These are phyloP conservation scores for Arctium minus DNA, from an alignment of 129 eudicot species.

Conservation along the genomic window DNA sequence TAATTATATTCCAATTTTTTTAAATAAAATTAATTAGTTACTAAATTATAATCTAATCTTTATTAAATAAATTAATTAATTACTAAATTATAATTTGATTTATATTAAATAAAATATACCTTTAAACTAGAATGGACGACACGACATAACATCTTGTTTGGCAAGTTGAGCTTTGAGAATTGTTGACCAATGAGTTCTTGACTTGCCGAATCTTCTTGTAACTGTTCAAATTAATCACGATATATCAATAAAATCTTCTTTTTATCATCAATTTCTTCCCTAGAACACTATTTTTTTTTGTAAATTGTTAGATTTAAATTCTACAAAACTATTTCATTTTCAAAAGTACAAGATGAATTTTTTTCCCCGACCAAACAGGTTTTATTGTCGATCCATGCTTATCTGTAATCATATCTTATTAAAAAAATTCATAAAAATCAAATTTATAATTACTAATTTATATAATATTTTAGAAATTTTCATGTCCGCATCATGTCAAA, in stretches of 20 bases:
- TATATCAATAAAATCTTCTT: too few species aligned
- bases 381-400: too few species aligned
- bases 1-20: too few species aligned
- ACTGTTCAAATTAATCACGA: neutral
- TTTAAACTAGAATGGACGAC: slow-evolving; percentile 39
- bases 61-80: neutral
- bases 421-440: too few species aligned
- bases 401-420: neutral
- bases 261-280: too few species aligned
- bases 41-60: neutral
- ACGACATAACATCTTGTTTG: slow-evolving; percentile 62
- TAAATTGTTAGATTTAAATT: neutral
- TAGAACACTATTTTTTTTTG: neutral
- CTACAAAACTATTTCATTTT: neutral
- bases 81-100: neutral
- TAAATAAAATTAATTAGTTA: neutral
- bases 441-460: neutral
- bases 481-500: neutral
- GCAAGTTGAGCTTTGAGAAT: slow-evolving; percentile 45
- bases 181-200: slow-evolving; percentile 43
- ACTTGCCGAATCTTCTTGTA: slow-evolving; percentile 58
- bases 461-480: too few species aligned
- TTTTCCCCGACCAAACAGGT: neutral
- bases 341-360: neutral
- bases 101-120: slow-evolving; percentile 29